These are phyloP conservation scores for Adenanthera pavonina DNA, from an alignment of 306 rosid species.

Conservation along the genomic window DNA sequence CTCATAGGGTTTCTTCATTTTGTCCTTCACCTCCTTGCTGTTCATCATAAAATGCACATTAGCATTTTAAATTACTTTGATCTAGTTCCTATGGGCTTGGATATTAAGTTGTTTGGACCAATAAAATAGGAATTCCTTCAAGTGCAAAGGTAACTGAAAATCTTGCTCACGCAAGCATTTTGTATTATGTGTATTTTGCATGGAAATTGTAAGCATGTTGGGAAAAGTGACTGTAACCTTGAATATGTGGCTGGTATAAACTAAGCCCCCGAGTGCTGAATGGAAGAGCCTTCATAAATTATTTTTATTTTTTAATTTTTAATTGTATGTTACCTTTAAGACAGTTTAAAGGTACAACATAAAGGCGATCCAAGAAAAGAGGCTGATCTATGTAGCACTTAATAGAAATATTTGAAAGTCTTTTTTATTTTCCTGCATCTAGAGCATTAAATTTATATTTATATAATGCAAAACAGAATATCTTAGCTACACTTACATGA, in stretches of 20 bases:
- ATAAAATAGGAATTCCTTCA: background rate
- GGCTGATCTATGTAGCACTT: background rate
- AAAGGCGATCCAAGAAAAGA: background rate
- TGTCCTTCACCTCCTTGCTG: background rate
- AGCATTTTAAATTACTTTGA: conserved; percentile 16
- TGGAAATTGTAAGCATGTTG: conserved; percentile 1
- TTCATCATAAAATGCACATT: conserved; percentile 1
- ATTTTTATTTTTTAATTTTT: background rate
- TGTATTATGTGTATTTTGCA: background rate
- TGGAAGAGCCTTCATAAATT: conserved; percentile 8
- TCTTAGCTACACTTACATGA: background rate
- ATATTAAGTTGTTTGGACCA: conserved; percentile 1
- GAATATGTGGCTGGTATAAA: conserved; percentile 7
- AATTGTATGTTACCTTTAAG: conserved; percentile 14
- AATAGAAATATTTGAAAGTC: background rate
- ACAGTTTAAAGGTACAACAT: background rate
- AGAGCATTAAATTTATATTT: background rate
- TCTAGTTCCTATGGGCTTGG: conserved; percentile 5
- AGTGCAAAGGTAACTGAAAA: conserved; percentile 16
- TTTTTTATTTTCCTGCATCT: conserved; percentile 8
- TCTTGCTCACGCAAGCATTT: background rate
- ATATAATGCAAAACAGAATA: background rate
- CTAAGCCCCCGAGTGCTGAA: background rate
- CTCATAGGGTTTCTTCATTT: conserved; percentile 14
- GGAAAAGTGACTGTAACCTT: background rate